phyloP scores from a whole-genome alignment of 2,329 filamentous ascomycete genomes.

The Clonostachys chloroleuca region DNA sequence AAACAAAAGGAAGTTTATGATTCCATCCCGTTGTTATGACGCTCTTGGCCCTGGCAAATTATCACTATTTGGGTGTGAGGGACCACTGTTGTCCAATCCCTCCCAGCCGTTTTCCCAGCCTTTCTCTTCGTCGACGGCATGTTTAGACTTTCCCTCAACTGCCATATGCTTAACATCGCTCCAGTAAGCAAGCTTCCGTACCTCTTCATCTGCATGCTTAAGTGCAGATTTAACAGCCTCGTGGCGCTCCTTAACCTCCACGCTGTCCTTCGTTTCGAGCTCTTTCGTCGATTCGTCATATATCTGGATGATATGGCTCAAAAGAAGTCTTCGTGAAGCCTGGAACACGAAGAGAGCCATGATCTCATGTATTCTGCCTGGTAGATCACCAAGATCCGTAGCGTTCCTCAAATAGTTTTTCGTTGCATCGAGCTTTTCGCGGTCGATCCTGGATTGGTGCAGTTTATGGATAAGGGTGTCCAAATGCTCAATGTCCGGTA shows the following conservation, averaged over 20 bases:
- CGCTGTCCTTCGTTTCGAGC: conserved; percentile 28
- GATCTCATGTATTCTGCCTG: conserved; percentile 75
- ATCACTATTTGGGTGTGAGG: conserved; percentile 25
- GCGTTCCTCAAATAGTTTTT: conserved; percentile 77
- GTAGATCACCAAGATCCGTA: conserved; percentile 71
- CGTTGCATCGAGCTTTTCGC: conserved; percentile 84
- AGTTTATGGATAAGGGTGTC: conserved; percentile 66
- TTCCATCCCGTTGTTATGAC: not conserved
- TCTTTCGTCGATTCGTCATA: conserved; percentile 33
- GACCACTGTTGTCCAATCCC: conserved; percentile 50
- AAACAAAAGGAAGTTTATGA: conserved; percentile 1
- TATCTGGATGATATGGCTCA: conserved; percentile 64
- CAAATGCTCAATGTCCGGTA: conserved; percentile 57
- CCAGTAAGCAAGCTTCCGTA: conserved; percentile 81
- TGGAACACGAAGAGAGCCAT: conserved; percentile 90
- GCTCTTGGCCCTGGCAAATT: conserved; percentile 8
- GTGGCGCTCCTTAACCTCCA: conserved; percentile 37
- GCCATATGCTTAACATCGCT: conserved; percentile 74
- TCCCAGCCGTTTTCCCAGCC: conserved; percentile 36
- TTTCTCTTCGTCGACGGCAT: conserved; percentile 32
- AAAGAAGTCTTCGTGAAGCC: conserved; percentile 72
- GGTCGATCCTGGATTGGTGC: conserved; percentile 71
- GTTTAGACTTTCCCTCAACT: conserved; percentile 39
- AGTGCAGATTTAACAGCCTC: conserved; percentile 71
- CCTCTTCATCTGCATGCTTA: conserved; percentile 73